Base-by-base conservation (phyloP, 257 asterid species). In the Solanum chilense region DNA sequence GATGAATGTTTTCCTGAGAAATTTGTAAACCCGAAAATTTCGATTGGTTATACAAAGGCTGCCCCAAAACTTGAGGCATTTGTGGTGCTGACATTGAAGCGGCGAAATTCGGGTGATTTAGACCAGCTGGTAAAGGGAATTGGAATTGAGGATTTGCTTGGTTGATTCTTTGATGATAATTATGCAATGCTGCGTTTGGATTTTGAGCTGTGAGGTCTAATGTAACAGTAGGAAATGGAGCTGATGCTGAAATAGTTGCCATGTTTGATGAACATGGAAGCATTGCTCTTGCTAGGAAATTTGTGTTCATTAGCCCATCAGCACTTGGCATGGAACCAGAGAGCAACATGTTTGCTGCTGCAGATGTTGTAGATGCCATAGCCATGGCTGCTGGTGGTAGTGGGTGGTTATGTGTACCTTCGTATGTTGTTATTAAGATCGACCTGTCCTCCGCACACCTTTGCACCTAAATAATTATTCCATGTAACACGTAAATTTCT, bases 381-480 rank as follows among this genome's bases (percentile, higher is more conserved):
- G 99, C 99, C 97, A 95, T 90, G 87, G 99, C 99, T 1, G 99
- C 97, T 2, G 99, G 98, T 4, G 99, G 99, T 20, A 97, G 89
- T 21, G 99, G 98, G 86, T 97, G 99, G 91, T 93, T 97, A 91
- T 97, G 99, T 0, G 90, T 91, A 0, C 99, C 99, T 85, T 97
- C 99, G 58, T 97, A 97, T 18, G 99, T 95, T 2, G 99, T 96
- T 90, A 92, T 96, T 81, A 97, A 86, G 70, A 97, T 91, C 37
- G 92, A 87, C 31, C 91, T 89, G 62, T 97, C 99, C 88, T 96
- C 99, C 0, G 99, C 98, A 31, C 98, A 95, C 87, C 99, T 95
- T 86, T 97, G 99, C 37, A 96, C 99, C 99, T 97, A 89, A 16
- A 3, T 37, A 9, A 49, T 74, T 27, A 23, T 15, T 11, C 42